phyloP scores from a whole-genome alignment of 2,329 filamentous ascomycete species.

The Verticillium nubilum region DNA sequence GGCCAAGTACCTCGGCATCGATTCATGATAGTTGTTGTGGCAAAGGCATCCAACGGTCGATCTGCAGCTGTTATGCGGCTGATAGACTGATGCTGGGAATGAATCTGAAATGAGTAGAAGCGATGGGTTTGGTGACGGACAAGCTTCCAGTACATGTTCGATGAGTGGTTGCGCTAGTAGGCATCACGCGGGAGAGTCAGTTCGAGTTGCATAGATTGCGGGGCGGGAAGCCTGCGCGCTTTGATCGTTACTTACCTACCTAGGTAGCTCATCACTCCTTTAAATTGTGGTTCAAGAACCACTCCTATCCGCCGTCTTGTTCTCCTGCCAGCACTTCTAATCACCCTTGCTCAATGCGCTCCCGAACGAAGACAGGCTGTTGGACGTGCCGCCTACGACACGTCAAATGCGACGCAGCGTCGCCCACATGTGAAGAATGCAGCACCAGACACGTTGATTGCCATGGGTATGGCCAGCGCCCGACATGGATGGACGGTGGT shows the following conservation, averaged over 20 bases:
- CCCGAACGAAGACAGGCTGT: constrained; percentile 16
- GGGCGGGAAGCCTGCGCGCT: neutral
- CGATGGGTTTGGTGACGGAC: too few relatives aligned
- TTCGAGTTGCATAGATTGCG: neutral
- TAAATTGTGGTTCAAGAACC: too few relatives aligned
- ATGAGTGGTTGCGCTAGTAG: neutral
- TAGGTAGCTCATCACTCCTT: too few relatives aligned
- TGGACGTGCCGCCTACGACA: constrained; percentile 23
- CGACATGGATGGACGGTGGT: constrained; percentile 24
- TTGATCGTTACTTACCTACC: too few relatives aligned
- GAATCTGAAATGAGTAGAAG: too few relatives aligned
- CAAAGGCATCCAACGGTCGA: neutral
- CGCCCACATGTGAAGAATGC: constrained; percentile 18
- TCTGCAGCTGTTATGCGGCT: neutral
- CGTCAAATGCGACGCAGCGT: constrained; percentile 20
- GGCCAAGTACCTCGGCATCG: neutral
- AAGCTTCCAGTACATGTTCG: neutral
- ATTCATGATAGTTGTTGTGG: constrained; percentile 5
- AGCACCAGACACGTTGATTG: constrained; percentile 15
- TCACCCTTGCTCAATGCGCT: constrained; percentile 1
- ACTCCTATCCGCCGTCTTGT: neutral
- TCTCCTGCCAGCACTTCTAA: neutral
- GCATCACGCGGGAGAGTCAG: neutral
- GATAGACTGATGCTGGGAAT: neutral
- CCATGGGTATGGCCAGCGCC: constrained; percentile 24